Base-by-base conservation (phyloP, 2,329 filamentous ascomycete genomes). In the Pseudogymnoascus destructans region DNA sequence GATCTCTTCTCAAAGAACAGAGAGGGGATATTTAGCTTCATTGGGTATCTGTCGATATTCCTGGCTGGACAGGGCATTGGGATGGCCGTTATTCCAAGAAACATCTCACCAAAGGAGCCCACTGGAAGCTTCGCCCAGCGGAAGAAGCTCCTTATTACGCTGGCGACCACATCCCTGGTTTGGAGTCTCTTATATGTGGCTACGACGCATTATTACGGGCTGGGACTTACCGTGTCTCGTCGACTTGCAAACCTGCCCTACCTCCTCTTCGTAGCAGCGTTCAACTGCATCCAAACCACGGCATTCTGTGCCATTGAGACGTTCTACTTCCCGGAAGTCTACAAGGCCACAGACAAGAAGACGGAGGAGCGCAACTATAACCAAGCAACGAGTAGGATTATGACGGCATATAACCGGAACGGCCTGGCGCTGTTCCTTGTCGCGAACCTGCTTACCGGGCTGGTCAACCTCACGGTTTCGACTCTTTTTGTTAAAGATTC, bases 21-120 rank as follows among this genome's bases (percentile, higher is more conserved):
- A 23, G 93, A 98, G 71, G 93, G 93, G 0, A 78, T 98, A n/a
- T 95, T 92, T 71, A 95, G 90, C 58, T 95, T 97, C 70, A 73
- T 88, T 55, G 93, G 93, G 3, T 98, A 98, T 69, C 79, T 98
- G 49, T 87, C 92, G 52, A 96, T 98, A 60, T 98, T 96, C 71
- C 81, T 98, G 36, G 84, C 88, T 0, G 93, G 93, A 3, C 89
- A 95, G 68, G 86, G 87, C 38, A 81, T 85, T 15, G 93, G 93
- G 55, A 84, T 91, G 72, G 81, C 85, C 61, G 80, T 93, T 60
- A 80, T 97, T 35, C 88, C 89, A 2, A 71, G 82, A 60, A 73
- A 70, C 68, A 68, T 78, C 65, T 73, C 68, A 62, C 66, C 72
- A 60, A 73, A 72, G 62, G 66, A 72, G 65, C 65, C 73, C 61